Evolutionary conservation across 2,329 filamentous ascomycete genomes (phyloP), one percentile per base, ranked within the genome.

Genomic region (Penicillium janthinellum): DNA sequence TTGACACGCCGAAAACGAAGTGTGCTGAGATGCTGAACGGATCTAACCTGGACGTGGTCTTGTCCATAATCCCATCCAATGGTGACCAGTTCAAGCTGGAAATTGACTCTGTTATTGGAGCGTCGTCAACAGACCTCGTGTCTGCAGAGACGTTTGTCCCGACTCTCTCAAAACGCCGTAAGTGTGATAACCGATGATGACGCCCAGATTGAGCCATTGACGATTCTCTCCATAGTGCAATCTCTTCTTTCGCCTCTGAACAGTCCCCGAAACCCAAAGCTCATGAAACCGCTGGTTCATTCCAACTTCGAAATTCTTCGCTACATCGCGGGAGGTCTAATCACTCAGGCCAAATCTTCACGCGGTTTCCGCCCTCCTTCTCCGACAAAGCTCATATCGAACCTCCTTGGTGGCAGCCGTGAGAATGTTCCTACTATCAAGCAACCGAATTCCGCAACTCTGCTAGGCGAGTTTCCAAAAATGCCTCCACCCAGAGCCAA

Each of bases 331-430:
- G 81, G 90, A 42, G 81, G 85, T 20, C 80, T 86, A 35, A 84
- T 88, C 42, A 82, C 84, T 0, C 86, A 88, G 69, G 90, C 86
- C 73, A 84, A 86, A 11, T 72, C 70, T 28, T 70, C 75, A 39
- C 84, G 84, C 56, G 88, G 87, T 0, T 90, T 91, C 71, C 83
- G 94, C 10, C 87, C 88, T 4, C 86, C 89, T n/a, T 97, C 93
- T 0, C 93, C 94, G 0, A 91, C 96, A 50, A 98, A 97, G 74
- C 83, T 96, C 70, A 81, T 98, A 15, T 96, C 93, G 0, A 96
- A 85, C 70, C 86, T 97, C 56, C 86, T 96, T 68, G 85, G 86
- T 37, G 85, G 86, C 25, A 84, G 83, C 57, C 73, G 76, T 59
- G 75, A 77, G 7, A 67, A 69, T 35, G 68, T 73, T 20, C 63